A percentile compares a stretch with the other conserved stretches of the same genome.
phyloP scores from a whole-genome alignment of 78 protist genomes.

The Blattamonas nauphoetae region DNA sequence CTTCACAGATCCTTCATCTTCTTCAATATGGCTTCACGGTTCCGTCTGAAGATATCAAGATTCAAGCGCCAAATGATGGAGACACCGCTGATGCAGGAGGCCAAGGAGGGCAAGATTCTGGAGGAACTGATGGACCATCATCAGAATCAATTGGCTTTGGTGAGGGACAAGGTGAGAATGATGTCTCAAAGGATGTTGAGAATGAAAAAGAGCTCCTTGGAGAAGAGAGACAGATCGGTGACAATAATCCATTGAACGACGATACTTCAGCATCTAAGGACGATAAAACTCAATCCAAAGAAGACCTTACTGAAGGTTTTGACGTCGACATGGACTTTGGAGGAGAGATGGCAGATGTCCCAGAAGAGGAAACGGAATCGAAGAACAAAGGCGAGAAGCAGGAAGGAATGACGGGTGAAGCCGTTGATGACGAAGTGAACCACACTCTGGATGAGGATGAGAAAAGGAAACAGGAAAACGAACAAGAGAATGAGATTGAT shows the following conservation, averaged over 20 bases:
- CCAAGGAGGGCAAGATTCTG: too few species aligned
- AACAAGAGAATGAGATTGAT: constrained; percentile 17
- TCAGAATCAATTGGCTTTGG: constrained; percentile 63
- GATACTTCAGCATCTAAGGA: not conserved
- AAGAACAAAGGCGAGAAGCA: constrained; percentile 21
- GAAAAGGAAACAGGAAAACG: constrained; percentile 41
- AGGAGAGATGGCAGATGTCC: constrained; percentile 63
- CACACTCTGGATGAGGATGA: constrained; percentile 42
- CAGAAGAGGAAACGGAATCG: constrained; percentile 50
- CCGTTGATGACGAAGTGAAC: constrained; percentile 53
- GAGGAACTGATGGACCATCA: constrained; percentile 21
- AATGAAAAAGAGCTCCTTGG: constrained; percentile 56
- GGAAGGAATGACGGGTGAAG: constrained; percentile 15
- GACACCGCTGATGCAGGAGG: too few species aligned
- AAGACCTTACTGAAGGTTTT: constrained; percentile 42
- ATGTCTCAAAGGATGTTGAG: constrained; percentile 58
- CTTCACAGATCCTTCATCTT: too few species aligned
- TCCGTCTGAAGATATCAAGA: too few species aligned
- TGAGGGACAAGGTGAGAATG: constrained; percentile 68
- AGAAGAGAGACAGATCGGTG: not conserved
- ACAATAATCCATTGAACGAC: constrained; percentile 26
- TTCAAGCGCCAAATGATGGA: too few species aligned
- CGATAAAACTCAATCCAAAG: constrained; percentile 12
- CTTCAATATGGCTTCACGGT: too few species aligned
- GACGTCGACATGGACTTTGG: constrained; percentile 74